These are phyloP conservation scores for Aspergillus saccharolyticus DNA, from an alignment of 495 filamentous ascomycete species.

Conservation along the genomic window DNA sequence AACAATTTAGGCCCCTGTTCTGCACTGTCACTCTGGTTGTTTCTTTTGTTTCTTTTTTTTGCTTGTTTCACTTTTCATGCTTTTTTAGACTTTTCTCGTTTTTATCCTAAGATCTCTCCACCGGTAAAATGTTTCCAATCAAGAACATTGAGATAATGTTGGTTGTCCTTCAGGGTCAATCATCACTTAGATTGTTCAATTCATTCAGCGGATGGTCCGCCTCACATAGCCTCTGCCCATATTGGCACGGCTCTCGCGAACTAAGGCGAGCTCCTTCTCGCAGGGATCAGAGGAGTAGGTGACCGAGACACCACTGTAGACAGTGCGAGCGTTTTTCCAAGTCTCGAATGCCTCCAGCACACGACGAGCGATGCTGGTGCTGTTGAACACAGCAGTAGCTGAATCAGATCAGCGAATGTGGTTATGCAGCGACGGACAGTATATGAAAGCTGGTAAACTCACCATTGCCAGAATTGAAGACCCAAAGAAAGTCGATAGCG, in stretches of 20 bases:
- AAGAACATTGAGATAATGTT: not conserved
- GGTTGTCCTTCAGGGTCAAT: not conserved
- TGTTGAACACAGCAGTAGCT: constrained; percentile 36
- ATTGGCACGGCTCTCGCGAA: constrained; percentile 17
- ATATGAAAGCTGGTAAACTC: constrained; percentile 7
- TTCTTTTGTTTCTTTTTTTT: not conserved
- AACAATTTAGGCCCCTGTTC: not conserved
- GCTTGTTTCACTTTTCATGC: not conserved
- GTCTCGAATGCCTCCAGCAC: constrained; percentile 26
- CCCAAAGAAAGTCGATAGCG: constrained; percentile 31
- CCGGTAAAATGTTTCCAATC: not conserved
- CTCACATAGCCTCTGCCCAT: constrained; percentile 15
- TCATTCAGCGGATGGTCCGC: constrained; percentile 14
- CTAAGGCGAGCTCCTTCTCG: constrained; percentile 29
- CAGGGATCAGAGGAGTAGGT: constrained; percentile 35
- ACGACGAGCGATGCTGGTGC: constrained; percentile 28
- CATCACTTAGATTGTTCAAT: not conserved
- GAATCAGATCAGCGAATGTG: constrained; percentile 2
- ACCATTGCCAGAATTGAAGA: constrained; percentile 37
- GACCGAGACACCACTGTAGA: constrained; percentile 28
- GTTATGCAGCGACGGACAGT: not conserved
- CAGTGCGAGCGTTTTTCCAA: constrained; percentile 21
- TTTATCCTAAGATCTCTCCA: not conserved
- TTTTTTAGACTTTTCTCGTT: not conserved
- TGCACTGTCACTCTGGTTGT: not conserved